Percentiles rank a stretch among this genome's conserved stretches.
Evolutionary conservation across 169 alveolate genomes (phyloP).

Genomic region (Plasmodium gonderi): DNA sequence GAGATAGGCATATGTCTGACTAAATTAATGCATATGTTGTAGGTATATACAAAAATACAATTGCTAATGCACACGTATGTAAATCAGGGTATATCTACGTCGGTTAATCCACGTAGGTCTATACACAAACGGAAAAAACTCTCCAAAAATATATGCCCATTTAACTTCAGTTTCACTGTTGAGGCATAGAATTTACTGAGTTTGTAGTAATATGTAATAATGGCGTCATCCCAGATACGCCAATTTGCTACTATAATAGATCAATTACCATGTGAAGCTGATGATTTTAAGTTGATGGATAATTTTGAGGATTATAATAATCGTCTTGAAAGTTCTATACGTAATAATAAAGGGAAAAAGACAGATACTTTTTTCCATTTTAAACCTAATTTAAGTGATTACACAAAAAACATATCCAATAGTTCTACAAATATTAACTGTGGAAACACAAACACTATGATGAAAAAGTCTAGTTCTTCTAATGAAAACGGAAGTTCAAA

Average conservation of each 20-base stretch:
- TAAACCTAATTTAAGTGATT: constrained; percentile 40
- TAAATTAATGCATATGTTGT: not conserved
- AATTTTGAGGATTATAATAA: constrained; percentile 49
- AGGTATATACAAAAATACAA: not conserved
- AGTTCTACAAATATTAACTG: constrained; percentile 6
- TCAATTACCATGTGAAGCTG: constrained; percentile 73
- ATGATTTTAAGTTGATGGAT: constrained; percentile 59
- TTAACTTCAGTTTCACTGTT: not conserved
- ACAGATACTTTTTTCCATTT: constrained; percentile 15
- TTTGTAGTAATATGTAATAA: constrained; percentile 41
- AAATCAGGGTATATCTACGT: too few relatives aligned
- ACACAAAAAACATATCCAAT: constrained; percentile 38
- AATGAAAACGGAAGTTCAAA: constrained; percentile 12
- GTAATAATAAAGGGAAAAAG: constrained; percentile 2
- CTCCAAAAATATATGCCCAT: not conserved
- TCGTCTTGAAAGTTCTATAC: constrained; percentile 24
- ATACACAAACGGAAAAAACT: too few relatives aligned
- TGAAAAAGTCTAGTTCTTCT: constrained; percentile 8
- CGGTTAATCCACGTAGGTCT: too few relatives aligned
- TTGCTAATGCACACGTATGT: too few relatives aligned
- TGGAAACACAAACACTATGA: constrained; percentile 1
- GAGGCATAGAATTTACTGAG: constrained; percentile 1
- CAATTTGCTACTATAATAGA: constrained; percentile 73
- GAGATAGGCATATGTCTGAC: not conserved
- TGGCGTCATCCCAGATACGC: constrained; percentile 75